Percentiles rank a stretch among this genome's conserved stretches.
These are phyloP conservation scores for Candida qinlingensis DNA, from an alignment of 805 yeast genomes.

Conservation along the genomic window DNA sequence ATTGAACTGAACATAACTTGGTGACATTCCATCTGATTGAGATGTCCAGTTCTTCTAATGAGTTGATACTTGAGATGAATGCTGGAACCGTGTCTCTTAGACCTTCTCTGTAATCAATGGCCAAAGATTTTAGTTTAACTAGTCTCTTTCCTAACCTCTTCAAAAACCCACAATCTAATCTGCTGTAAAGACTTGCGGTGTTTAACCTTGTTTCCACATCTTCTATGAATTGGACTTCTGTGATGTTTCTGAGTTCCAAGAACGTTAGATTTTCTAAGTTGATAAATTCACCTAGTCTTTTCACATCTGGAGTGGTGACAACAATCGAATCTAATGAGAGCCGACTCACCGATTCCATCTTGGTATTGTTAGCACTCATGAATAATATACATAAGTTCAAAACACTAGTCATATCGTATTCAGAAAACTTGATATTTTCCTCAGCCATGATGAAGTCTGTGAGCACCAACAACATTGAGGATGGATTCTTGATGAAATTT, in stretches of 20 bases:
- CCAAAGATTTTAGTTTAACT: slow-evolving; percentile 24
- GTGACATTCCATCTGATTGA: slow-evolving; percentile 36
- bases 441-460: slow-evolving; percentile 15
- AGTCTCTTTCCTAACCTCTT: slow-evolving; percentile 24
- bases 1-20: slow-evolving; percentile 19
- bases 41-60: slow-evolving; percentile 34
- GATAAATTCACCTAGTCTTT: slow-evolving; percentile 7
- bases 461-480: slow-evolving; percentile 15
- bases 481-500: slow-evolving; percentile 13
- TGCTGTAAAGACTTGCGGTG: slow-evolving; percentile 10
- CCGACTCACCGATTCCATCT: slow-evolving; percentile 5
- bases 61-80: slow-evolving; percentile 26
- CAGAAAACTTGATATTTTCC: slow-evolving; percentile 12
- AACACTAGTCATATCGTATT: slow-evolving; percentile 16
- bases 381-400: slow-evolving; percentile 10
- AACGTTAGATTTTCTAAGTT: slow-evolving; percentile 17
- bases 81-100: slow-evolving; percentile 35
- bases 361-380: background rate
- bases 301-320: slow-evolving; percentile 13
- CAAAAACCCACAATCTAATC: slow-evolving; percentile 25
- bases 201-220: slow-evolving; percentile 12
- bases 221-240: slow-evolving; percentile 29
- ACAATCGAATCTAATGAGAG: slow-evolving; percentile 16
- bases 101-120: slow-evolving; percentile 38
- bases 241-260: slow-evolving; percentile 31